Evolutionary conservation across 208 protist genomes (phyloP), one percentile per base, ranked within the genome.

Genomic region (Leishmania major): DNA sequence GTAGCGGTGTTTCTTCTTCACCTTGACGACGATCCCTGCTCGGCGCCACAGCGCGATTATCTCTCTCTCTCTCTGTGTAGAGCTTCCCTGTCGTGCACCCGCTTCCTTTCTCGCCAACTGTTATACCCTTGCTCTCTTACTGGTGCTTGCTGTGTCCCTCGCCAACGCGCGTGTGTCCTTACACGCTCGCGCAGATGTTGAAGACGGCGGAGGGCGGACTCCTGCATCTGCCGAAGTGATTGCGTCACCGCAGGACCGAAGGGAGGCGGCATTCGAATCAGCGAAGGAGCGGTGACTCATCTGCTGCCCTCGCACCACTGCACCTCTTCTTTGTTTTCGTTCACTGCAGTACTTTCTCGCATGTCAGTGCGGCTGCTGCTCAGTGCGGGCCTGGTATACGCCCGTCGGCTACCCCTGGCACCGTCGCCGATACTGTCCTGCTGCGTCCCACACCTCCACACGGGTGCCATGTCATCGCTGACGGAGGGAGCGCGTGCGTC

Each of bases 401-500:
- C 40, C 45, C 45, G 70, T 19, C 45, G 11, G 70, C 35, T 62
- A 51, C n/a, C 40, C 22, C 43, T 22, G 76, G 37, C 15, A 55
- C 45, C 7, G 53, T 49, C 28, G 53, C 37, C 60, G 75, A 66
- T 43, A 6, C 37, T 40, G 1, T 78, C 75, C 43, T 69, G 62
- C 60, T n/a, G 64, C 37, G 8, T 11, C 53, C 40, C 60, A 49
- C 78, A 78, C 70, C 43, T 49, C 13, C 19, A 31, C 70, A 37
- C 51, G 10, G 1, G 51, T 40, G 6, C 15, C 73, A 19, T 75
- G 47, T 77, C 2, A 3, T 74, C 74, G 25, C 55, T 76, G 31
- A 77, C 66, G 8, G 59, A 59, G 49, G n/a, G 55, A 19, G 60
- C 60, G 17, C 75, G 89, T 25, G 31, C 60, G 17, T 93, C 92